These are phyloP conservation scores for Sarocladiaceae sp. DNA, from an alignment of 2,329 filamentous ascomycete species.

Conservation along the genomic window DNA sequence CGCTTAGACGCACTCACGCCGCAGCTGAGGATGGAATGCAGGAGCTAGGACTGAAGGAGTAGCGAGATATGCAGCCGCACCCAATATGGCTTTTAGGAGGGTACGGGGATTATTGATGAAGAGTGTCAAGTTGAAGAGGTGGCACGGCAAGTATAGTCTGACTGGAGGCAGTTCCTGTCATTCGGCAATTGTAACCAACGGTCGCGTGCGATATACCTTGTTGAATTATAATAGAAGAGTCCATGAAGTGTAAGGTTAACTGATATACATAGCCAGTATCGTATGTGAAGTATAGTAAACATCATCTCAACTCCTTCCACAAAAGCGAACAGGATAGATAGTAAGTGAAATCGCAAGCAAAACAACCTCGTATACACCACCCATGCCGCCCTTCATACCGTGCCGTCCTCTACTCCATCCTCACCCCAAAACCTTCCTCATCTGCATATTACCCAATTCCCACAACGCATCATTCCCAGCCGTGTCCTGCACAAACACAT, in stretches of 20 bases:
- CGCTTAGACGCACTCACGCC: neutral
- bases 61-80: neutral
- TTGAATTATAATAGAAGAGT: neutral
- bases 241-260: neutral
- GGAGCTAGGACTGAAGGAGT: neutral
- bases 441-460: conserved; percentile 3
- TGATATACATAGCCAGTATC: neutral
- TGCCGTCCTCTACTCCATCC: neutral
- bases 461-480: conserved; percentile 13
- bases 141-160: neutral
- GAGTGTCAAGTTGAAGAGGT: neutral
- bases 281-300: neutral
- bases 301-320: neutral
- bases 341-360: no score
- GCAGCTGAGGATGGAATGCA: no score
- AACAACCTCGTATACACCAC: no score
- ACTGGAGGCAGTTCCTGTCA: no score
- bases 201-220: no score
- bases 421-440: neutral
- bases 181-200: no score
- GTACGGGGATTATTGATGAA: no score
- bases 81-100: no score
- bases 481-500: conserved; percentile 18
- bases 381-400: neutral
- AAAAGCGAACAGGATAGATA: no score